These are phyloP conservation scores for Sporisorium scitamineum DNA, from an alignment of 1,284 basidiomycete species.

Conservation along the genomic window DNA sequence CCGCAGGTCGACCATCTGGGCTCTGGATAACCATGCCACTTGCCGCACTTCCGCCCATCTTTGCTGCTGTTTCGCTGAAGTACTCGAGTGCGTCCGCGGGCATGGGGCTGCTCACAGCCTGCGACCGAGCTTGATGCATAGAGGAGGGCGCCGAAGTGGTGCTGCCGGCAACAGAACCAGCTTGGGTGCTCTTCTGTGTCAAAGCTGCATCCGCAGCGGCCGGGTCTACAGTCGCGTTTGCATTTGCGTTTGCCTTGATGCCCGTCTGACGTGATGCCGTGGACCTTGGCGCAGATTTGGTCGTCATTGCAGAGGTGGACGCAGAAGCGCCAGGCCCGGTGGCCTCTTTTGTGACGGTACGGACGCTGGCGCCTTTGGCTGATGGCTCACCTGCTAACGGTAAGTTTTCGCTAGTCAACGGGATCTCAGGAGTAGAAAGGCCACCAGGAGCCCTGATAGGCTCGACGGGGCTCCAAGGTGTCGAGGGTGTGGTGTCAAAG, in stretches of 20 bases:
- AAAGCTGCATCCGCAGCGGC: constrained; percentile 14
- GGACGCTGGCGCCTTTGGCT: constrained; percentile 14
- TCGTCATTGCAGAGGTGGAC: constrained; percentile 13
- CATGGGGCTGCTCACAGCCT: constrained; percentile 51
- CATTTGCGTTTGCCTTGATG: not conserved
- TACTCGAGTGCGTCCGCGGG: constrained; percentile 82
- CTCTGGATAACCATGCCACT: constrained; percentile 91
- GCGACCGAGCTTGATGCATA: constrained; percentile 17
- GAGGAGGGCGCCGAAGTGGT: constrained; percentile 10
- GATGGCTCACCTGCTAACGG: constrained; percentile 13
- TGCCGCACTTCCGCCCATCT: constrained; percentile 80
- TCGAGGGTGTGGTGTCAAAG: constrained; percentile 28
- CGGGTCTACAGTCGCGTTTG: not conserved
- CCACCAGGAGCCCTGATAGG: constrained; percentile 3
- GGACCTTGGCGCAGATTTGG: constrained; percentile 18
- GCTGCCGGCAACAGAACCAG: constrained; percentile 15
- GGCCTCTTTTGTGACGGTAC: constrained; percentile 12
- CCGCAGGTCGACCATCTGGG: constrained; percentile 90
- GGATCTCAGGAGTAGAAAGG: constrained; percentile 8
- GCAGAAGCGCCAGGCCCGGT: not conserved
- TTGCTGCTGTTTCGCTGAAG: constrained; percentile 80
- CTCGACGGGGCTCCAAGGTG: constrained; percentile 37
- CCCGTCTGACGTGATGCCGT: constrained; percentile 14
- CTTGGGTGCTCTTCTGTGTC: constrained; percentile 16
- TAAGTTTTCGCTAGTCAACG: constrained; percentile 29